A percentile compares a stretch with the other conserved stretches of the same genome.
Evolutionary conservation across 371 early-diverging fungal genomes (phyloP).

Genomic region (Fennellomyces sp.): DNA sequence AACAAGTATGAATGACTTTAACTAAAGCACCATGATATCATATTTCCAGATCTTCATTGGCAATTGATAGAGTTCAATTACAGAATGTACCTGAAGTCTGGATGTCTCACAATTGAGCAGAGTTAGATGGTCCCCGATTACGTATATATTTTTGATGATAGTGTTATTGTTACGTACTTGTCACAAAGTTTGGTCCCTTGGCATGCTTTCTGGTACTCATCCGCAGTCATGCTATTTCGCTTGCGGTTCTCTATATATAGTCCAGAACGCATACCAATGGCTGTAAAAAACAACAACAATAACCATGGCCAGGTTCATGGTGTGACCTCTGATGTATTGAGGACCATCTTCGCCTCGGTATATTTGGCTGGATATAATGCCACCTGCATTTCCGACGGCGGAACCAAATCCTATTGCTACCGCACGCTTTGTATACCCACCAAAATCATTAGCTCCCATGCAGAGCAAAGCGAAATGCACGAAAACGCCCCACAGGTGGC

Average conservation of each 20-base stretch:
- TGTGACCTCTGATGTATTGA: conserved; percentile 48
- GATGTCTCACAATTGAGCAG: conserved; percentile 26
- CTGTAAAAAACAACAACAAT: conserved; percentile 41
- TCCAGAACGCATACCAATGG: not conserved
- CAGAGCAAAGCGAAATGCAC: conserved; percentile 55
- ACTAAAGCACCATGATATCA: not conserved
- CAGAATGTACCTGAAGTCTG: conserved; percentile 55
- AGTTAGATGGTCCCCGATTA: too few species aligned
- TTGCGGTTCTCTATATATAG: not conserved
- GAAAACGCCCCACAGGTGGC: conserved; percentile 57
- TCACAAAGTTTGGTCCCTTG: conserved; percentile 54
- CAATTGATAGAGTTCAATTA: not conserved
- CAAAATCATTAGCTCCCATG: conserved; percentile 67
- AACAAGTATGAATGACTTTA: not conserved
- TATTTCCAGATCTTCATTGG: not conserved
- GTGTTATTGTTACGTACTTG: conserved; percentile 9
- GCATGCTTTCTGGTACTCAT: conserved; percentile 47
- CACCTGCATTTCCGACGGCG: conserved; percentile 22
- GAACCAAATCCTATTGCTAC: conserved; percentile 49
- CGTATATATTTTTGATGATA: not conserved
- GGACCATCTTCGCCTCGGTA: conserved; percentile 59
- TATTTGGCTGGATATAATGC: not conserved
- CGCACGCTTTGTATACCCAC: conserved; percentile 67
- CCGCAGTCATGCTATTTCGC: conserved; percentile 17
- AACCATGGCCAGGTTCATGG: conserved; percentile 46